These are phyloP conservation scores for Paraurostyla sp. DNA, from an alignment of 73 alveolate genomes.

Conservation along the genomic window DNA sequence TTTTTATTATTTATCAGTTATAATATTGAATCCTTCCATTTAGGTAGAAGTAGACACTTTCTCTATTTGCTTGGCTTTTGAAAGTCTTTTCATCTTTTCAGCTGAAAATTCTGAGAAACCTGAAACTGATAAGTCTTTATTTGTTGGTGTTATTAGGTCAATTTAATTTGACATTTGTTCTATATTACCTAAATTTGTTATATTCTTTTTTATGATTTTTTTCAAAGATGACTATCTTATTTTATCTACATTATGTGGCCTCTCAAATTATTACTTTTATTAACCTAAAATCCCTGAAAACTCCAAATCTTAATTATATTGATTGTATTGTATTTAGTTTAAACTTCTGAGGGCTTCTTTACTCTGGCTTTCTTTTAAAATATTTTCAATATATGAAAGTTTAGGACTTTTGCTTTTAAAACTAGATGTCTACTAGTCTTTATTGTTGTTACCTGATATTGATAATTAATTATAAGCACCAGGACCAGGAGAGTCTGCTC, in stretches of 20 bases:
- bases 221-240: background rate
- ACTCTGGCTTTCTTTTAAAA: background rate
- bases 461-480: background rate
- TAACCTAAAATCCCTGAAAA: background rate
- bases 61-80: no score
- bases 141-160: background rate
- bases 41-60: background rate
- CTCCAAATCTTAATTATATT: no score
- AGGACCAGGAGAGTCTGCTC: conserved; percentile 30
- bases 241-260: background rate
- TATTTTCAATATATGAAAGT: background rate
- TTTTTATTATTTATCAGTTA: background rate
- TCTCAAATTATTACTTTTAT: background rate
- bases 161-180: background rate
- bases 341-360: background rate
- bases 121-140: no score
- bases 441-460: background rate
- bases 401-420: conserved; percentile 39
- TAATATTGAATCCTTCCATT: background rate
- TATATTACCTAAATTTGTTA: background rate
- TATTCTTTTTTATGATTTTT: background rate
- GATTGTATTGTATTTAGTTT: no score
- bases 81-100: no score
- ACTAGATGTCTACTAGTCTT: background rate
- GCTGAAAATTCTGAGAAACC: no score